A percentile compares a stretch with the other conserved stretches of the same genome.
phyloP scores from a whole-genome alignment of 352 stramenopile species.

The Peronospora belbahrii region DNA sequence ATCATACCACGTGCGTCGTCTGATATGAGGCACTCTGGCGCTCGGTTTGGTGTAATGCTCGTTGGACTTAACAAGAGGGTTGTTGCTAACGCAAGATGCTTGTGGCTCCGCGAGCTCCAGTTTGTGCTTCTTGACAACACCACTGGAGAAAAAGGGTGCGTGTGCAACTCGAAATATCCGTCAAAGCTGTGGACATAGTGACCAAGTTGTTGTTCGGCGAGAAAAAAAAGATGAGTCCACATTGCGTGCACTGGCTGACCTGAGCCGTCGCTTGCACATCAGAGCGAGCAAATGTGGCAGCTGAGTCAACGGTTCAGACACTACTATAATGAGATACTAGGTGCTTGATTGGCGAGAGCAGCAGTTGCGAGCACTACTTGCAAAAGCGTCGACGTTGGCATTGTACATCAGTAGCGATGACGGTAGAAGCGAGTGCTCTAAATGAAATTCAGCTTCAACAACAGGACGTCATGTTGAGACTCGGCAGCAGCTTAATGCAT shows the following conservation, averaged over 20 bases:
- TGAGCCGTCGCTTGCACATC: not conserved
- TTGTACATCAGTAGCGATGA: not conserved
- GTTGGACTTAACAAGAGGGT: too few species aligned
- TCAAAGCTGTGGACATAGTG: too few species aligned
- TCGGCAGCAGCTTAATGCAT: conserved; percentile 1
- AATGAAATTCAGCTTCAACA: conserved; percentile 7
- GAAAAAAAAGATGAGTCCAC: conserved; percentile 7
- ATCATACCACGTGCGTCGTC: too few species aligned
- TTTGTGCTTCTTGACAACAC: too few species aligned
- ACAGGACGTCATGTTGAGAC: conserved; percentile 21
- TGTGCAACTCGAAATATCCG: too few species aligned
- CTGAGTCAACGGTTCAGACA: not conserved
- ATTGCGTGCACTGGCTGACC: not conserved
- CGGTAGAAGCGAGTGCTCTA: not conserved
- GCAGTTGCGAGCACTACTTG: not conserved
- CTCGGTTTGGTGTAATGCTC: too few species aligned
- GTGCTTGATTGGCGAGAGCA: conserved; percentile 10
- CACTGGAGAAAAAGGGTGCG: too few species aligned
- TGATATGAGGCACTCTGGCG: too few species aligned
- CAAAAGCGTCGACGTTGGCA: not conserved
- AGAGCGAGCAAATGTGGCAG: not conserved
- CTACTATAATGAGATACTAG: conserved; percentile 8
- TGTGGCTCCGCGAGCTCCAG: too few species aligned
- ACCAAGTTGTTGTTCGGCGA: conserved; percentile 11
- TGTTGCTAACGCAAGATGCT: too few species aligned